These are phyloP conservation scores for Wickerhamomyces chambardii DNA, from an alignment of 805 yeast genomes.

Conservation along the genomic window DNA sequence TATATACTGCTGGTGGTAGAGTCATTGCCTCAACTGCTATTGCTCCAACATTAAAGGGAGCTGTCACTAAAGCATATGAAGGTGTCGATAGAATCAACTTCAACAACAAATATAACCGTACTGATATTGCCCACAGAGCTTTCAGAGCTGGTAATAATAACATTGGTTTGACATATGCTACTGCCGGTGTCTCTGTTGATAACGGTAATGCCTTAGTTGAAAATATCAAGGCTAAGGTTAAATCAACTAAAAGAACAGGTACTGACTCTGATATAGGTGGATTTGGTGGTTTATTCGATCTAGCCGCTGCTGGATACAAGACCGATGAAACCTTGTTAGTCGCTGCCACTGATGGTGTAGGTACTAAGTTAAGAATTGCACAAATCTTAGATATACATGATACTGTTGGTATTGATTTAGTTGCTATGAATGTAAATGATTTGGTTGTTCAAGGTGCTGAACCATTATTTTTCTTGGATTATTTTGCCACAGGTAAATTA, in stretches of 20 bases:
- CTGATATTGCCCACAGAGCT: constrained; percentile 94
- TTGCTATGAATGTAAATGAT: constrained; percentile 98
- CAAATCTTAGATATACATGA: constrained; percentile 83
- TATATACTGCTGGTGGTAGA: constrained; percentile 91
- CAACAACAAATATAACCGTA: constrained; percentile 72
- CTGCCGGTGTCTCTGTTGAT: constrained; percentile 97
- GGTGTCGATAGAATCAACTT: constrained; percentile 78
- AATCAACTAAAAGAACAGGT: constrained; percentile 89
- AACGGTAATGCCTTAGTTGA: constrained; percentile 88
- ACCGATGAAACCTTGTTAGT: constrained; percentile 76
- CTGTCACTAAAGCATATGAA: constrained; percentile 78
- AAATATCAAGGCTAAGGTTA: constrained; percentile 82
- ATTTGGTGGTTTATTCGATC: constrained; percentile 94
- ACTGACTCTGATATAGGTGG: constrained; percentile 99
- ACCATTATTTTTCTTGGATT: constrained; percentile 90
- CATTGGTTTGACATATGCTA: constrained; percentile 73
- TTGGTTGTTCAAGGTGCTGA: constrained; percentile 98
- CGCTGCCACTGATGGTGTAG: constrained; percentile 99
- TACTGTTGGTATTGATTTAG: constrained; percentile 98
- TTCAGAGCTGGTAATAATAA: constrained; percentile 44
- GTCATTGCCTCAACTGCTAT: constrained; percentile 92
- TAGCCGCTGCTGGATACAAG: constrained; percentile 76
- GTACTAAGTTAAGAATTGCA: constrained; percentile 92
- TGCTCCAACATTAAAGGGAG: constrained; percentile 64
- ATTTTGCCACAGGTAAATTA: constrained; percentile 90